Evolutionary conservation across 2,329 filamentous ascomycete genomes (phyloP), one percentile per base, ranked within the genome.

Genomic region (Neofusicoccum parvum): DNA sequence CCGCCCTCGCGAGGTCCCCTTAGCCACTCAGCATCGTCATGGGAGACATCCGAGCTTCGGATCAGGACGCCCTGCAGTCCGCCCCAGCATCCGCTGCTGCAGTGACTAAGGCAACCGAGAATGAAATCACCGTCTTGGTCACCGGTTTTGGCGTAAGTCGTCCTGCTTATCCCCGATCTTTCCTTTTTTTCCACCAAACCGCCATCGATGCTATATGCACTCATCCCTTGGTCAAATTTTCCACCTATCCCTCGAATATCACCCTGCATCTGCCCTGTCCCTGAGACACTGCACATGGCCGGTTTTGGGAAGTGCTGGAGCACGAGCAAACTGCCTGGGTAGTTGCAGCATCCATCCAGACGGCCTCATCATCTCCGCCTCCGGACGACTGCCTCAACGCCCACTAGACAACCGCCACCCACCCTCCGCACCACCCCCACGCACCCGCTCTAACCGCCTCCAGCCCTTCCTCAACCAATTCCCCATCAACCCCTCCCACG

Each of bases 401-500:
- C 54, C 17, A 20, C 37, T n/a, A n/a, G n/a, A n/a, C n/a, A n/a
- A n/a, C n/a, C n/a, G n/a, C 36, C 4, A 17, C 32, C 32, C 27
- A 3, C 6, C n/a, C 3, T 11, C 10, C 49, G 15, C 32, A 39
- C 32, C n/a, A n/a, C 27, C 15, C 37, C 17, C 37, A 34, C 7
- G 32, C 49, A 23, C 20, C 41, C 27, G 5, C 2, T 5, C 27
- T 3, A 27, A 17, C 34, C 32, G 54, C 50, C 23, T 53, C 23
- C 60, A 94, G 91, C 90, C 92, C 1, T 96, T 96, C 77, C 88
- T 89, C 71, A 82, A 89, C 50, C 88, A 89, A 46, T 76, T 74
- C 73, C 86, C 88, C 34, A 80, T 89, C 67, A 96, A 96, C 74
- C 92, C 92, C 9, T 92, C 92, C 3, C 94, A 87, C 85, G 86